phyloP scores from a whole-genome alignment of 495 filamentous ascomycete species.

The Hamigera avellanea region DNA sequence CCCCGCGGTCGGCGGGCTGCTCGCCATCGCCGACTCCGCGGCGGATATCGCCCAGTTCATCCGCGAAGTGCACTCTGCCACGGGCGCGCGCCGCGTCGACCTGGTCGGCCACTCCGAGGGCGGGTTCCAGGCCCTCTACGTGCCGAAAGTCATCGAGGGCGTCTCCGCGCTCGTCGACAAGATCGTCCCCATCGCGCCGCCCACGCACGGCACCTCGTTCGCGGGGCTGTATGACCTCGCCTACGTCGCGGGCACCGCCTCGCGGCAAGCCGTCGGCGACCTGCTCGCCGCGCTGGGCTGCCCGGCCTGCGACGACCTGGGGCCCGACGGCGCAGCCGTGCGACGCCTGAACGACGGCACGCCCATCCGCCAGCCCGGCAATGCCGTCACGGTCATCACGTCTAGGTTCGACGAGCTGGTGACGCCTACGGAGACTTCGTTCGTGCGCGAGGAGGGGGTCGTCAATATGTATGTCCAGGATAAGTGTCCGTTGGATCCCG shows the following conservation, averaged over 20 bases:
- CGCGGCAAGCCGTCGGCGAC: constrained; percentile 19
- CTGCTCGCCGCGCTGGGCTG: constrained; percentile 31
- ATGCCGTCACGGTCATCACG: constrained; percentile 36
- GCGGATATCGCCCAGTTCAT: constrained; percentile 39
- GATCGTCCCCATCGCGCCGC: constrained; percentile 38
- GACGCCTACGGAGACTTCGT: constrained; percentile 28
- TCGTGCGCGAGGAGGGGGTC: constrained; percentile 35
- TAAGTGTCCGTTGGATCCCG: constrained; percentile 31
- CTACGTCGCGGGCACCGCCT: constrained; percentile 25
- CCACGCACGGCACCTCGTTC: constrained; percentile 38
- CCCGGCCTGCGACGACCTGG: constrained; percentile 34
- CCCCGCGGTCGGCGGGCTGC: constrained; percentile 35
- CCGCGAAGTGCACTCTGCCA: constrained; percentile 25
- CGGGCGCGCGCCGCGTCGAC: constrained; percentile 34
- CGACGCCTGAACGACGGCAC: constrained; percentile 27
- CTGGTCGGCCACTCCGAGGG: constrained; percentile 46
- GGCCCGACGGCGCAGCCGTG: constrained; percentile 25
- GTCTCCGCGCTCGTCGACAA: constrained; percentile 32
- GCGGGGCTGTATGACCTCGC: constrained; percentile 34
- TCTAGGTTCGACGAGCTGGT: constrained; percentile 38
- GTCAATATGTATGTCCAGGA: constrained; percentile 35
- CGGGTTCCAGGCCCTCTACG: constrained; percentile 39
- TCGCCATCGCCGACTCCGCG: constrained; percentile 32
- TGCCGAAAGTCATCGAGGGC: constrained; percentile 36
- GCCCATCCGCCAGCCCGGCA: constrained; percentile 36